Evolutionary conservation across 352 stramenopile species (phyloP), one percentile per base, ranked within the genome.

Genomic region (Hyaloperonospora arabidopsidis): DNA sequence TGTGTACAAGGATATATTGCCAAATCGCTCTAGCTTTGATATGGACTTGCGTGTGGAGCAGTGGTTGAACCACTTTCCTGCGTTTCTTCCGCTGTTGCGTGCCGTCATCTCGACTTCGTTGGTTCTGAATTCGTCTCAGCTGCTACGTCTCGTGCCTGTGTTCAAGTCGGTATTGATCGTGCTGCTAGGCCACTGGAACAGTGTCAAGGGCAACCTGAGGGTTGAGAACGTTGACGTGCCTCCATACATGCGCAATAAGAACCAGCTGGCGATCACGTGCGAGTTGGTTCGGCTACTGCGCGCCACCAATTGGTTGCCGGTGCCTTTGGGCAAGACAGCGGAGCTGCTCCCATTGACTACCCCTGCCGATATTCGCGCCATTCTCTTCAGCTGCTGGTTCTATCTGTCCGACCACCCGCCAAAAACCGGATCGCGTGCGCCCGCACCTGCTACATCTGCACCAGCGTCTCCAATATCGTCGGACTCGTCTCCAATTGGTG

Each of bases 351-450:
- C 79, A 13, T 43, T 87, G 29, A 85, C 81, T 1, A 79, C 74
- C 12, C 74, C 83, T 0, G 67, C 67, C 6, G 83, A 93, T 38
- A 86, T 91, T 34, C 80, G 83, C 19, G 65, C 63, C 0, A 87
- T 93, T 50, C 71, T 93, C 35, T 88, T 89, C 32, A 86, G 76
- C 59, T 87, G 79, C 54, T 93, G 83, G 83, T 88, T 87, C 53
- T 93, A 84, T 56, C 68, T 93, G 40, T 73, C 74, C 1, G 81
- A 93, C 45, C 75, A 89, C 23, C 80, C 83, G 7, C 83, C 83
- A 6, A 63, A 50, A 1, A 47, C 36, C 11, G 66, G 65, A 2
- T 72, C 64, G 0, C 49, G 62, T 17, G 72, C 59, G 0, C 60
- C 67, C 0, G 80, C 73, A 17, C 73, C 73, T 5, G 66, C 66